Base-by-base conservation (phyloP, 2,329 filamentous ascomycete genomes). In the Paracoccidioides lutzii region DNA sequence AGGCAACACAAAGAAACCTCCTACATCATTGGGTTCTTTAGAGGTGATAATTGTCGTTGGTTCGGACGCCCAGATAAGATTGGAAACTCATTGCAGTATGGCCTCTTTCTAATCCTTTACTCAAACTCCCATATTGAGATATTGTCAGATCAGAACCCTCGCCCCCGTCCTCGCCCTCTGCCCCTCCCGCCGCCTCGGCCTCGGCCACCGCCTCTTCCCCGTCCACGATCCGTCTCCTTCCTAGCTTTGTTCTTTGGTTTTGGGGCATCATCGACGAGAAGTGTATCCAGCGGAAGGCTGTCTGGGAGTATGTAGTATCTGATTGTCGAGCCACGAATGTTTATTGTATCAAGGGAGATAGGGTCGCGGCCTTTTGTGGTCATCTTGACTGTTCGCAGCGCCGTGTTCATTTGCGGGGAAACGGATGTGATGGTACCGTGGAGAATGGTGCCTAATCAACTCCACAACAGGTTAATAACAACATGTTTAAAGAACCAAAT, bases 231-330 rank as follows among this genome's bases (percentile, higher is more conserved):
- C 48, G 75, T 80, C 76, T 97, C 93, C 80, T 98, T 98, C 69
- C 91, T 83, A 32, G 93, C 91, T 83, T 98, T 98, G 77, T 98
- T 98, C 86, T 97, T 97, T 59, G 93, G 91, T 79, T 98, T 98
- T 53, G 91, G 90, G 66, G 89, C 84, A 74, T 98, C 93, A 71
- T 98, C 93, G 64, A 98, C 90, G 59, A 98, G 81, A 54, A 98
- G 81, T 43, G 91, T 96, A 73, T 98, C 93, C 61, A 98, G 81
- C 42, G 91, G 91, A 66, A 98, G 80, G 60, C 88, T 93, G 76
- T 98, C 93, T 56, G 93, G 93, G 9, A 98, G 85, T 70, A 98
- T 95, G 71, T 87, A 91, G 76, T 96, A 96, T 73, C 93, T 84
- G 71, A 98, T 94, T 22, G 90, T 96, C 59, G 88, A 94, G 65